These are phyloP conservation scores for Hemisphaericaspora xylanilytica DNA, from an alignment of 1,139 yeast genomes.

Conservation along the genomic window DNA sequence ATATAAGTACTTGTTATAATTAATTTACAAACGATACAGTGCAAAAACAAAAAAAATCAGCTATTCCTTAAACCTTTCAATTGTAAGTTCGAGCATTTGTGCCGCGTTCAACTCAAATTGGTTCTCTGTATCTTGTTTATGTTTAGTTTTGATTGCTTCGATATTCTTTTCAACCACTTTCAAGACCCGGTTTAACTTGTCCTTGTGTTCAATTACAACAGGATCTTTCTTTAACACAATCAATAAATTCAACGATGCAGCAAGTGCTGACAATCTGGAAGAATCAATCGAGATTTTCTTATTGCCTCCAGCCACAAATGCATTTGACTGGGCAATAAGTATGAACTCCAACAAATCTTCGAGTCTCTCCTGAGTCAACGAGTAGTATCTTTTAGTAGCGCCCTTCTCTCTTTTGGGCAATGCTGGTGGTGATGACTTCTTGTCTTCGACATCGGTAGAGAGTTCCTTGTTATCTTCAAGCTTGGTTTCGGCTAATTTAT, in stretches of 20 bases:
- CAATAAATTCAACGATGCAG: slow-evolving; percentile 56
- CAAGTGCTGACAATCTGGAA: slow-evolving; percentile 39
- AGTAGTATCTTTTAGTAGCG: slow-evolving; percentile 30
- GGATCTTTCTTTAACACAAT: slow-evolving; percentile 39
- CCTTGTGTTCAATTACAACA: slow-evolving; percentile 17
- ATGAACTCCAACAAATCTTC: slow-evolving; percentile 41
- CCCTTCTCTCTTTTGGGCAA: slow-evolving; percentile 20
- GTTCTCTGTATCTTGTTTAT: slow-evolving; percentile 14
- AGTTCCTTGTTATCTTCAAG: slow-evolving; percentile 4
- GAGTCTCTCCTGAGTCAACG: slow-evolving; percentile 36
- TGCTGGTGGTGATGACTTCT: slow-evolving; percentile 14
- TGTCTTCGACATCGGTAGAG: too few relatives aligned
- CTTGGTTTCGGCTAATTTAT: slow-evolving; percentile 8
- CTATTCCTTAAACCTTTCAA: slow-evolving; percentile 33
- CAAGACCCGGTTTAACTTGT: slow-evolving; percentile 22
- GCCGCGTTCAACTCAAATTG: slow-evolving; percentile 33
- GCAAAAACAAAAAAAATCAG: too few relatives aligned
- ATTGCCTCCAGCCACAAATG: slow-evolving; percentile 23
- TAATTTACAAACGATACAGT: not conserved
- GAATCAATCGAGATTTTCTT: slow-evolving; percentile 20
- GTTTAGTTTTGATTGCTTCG: slow-evolving; percentile 15
- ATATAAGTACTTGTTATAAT: slow-evolving; percentile 1
- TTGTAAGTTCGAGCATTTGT: slow-evolving; percentile 37
- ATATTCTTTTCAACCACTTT: slow-evolving; percentile 16
- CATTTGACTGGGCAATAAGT: slow-evolving; percentile 28